Evolutionary conservation across 805 yeast genomes (phyloP).

Genomic region (Candida lessepsii): DNA sequence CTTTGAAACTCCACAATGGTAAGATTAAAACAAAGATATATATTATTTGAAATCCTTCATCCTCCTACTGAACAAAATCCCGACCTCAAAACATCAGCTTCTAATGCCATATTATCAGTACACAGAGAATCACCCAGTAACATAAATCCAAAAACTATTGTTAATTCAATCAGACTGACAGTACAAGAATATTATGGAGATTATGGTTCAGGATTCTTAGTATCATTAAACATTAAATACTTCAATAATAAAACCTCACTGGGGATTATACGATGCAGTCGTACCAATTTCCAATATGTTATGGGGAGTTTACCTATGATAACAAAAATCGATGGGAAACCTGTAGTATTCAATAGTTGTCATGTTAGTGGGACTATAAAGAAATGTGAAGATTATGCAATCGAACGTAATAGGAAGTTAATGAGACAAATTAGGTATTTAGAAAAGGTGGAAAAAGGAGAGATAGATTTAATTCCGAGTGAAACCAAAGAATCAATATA

Average conservation of each 20-base stretch:
- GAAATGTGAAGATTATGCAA: constrained; percentile 73
- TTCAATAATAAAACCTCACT: constrained; percentile 79
- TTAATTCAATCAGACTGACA: constrained; percentile 52
- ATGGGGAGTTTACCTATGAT: constrained; percentile 67
- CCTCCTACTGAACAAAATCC: constrained; percentile 57
- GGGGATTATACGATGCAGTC: constrained; percentile 76
- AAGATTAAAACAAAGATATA: constrained; percentile 79
- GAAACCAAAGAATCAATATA: not conserved
- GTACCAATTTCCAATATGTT: constrained; percentile 61
- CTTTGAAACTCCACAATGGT: constrained; percentile 59
- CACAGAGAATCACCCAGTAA: constrained; percentile 52
- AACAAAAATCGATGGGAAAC: constrained; percentile 46
- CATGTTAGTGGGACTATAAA: constrained; percentile 86
- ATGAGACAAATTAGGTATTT: constrained; percentile 18
- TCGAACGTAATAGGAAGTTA: constrained; percentile 42
- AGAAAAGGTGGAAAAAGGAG: constrained; percentile 8
- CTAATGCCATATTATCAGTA: constrained; percentile 42
- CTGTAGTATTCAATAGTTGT: constrained; percentile 56
- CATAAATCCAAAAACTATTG: constrained; percentile 49
- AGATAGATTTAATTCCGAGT: not conserved
- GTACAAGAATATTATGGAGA: constrained; percentile 75
- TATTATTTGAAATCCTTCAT: constrained; percentile 73
- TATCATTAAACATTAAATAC: constrained; percentile 67
- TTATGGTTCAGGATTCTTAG: constrained; percentile 65
- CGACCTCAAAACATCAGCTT: constrained; percentile 23